Evolutionary conservation across 2,329 filamentous ascomycete genomes (phyloP), one percentile per base, ranked within the genome.

Genomic region (Penicillium sp.): DNA sequence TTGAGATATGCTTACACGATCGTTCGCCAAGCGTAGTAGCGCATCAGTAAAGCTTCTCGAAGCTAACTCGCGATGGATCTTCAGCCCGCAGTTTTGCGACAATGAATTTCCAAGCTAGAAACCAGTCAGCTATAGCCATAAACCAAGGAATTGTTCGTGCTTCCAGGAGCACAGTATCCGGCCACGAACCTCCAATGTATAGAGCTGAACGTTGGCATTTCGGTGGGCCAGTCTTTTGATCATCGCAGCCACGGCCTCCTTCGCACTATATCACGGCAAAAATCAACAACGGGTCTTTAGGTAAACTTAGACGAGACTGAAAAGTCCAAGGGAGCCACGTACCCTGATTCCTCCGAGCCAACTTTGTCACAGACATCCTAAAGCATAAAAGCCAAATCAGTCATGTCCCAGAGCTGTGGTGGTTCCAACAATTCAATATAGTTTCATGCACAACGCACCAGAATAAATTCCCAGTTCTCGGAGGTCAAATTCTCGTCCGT

Each of bases 401-500:
- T 49, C 48, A 11, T 41, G 34, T 46, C 48, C 29, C 39, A n/a
- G 27, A 25, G 23, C 38, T 27, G 15, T 23, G 33, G 4, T 34
- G 21, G 48, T 61, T 46, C 48, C 19, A 34, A 21, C 11, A 6
- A 25, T 47, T 38, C 48, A 15, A 25, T 50, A 8, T 50, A 19
- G 7, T 21, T 46, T 16, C 16, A 16, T n/a, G 9, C 19, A 19
- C 13, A 33, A 58, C 77, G 62, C 78, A 84, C 82, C 67, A 88
- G 78, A 65, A 88, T 87, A 65, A 81, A 87, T 72, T 89, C 87
- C 87, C 87, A 90, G 73, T 89, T 89, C 76, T 95, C 85, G 31
- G 88, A 89, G 23, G 92, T 97, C 68, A 97, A 84, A 77, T 97
- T 99, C 83, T 99, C 94, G 77, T 99, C 94, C 55, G 94, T 99